These are phyloP conservation scores for Microthyrium microscopicum DNA, from an alignment of 2,329 filamentous ascomycete genomes.

Conservation along the genomic window DNA sequence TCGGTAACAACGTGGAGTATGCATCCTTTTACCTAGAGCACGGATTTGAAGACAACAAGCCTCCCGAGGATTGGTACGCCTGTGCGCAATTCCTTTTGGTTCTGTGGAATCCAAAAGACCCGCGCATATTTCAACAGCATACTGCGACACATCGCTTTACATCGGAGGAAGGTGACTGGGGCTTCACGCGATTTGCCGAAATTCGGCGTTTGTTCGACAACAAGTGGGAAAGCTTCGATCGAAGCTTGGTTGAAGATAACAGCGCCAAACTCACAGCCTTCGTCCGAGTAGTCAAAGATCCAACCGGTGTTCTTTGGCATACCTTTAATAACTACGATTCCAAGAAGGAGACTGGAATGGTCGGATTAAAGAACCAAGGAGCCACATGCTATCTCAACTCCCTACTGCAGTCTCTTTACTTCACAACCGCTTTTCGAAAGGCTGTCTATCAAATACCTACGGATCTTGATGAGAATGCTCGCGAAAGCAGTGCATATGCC, in stretches of 20 bases:
- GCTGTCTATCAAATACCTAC: constrained; percentile 97
- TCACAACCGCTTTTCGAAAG: constrained; percentile 79
- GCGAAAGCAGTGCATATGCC: constrained; percentile 80
- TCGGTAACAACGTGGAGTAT: constrained; percentile 84
- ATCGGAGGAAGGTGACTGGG: constrained; percentile 93
- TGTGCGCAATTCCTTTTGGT: constrained; percentile 93
- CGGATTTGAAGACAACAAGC: constrained; percentile 62
- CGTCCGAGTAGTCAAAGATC: constrained; percentile 66
- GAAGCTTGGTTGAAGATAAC: constrained; percentile 64
- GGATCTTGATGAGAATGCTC: constrained; percentile 56
- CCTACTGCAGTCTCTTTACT: constrained; percentile 29
- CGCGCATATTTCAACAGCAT: constrained; percentile 60
- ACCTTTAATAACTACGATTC: constrained; percentile 79
- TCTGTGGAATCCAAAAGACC: constrained; percentile 85
- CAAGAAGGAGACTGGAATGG: constrained; percentile 97
- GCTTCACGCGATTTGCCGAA: constrained; percentile 92
- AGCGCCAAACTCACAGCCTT: constrained; percentile 68
- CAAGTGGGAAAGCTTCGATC: constrained; percentile 51
- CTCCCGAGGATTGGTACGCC: constrained; percentile 88
- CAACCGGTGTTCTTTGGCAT: constrained; percentile 79
- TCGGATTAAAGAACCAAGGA: constrained; percentile 91
- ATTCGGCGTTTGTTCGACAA: constrained; percentile 68
- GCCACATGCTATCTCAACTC: constrained; percentile 45
- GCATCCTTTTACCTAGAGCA: constrained; percentile 95
- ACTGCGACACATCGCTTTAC: constrained; percentile 90